Evolutionary conservation across 148 eudicot genomes (phyloP), one percentile per base, ranked within the genome.

Genomic region (Rhododendron mucronatum): DNA sequence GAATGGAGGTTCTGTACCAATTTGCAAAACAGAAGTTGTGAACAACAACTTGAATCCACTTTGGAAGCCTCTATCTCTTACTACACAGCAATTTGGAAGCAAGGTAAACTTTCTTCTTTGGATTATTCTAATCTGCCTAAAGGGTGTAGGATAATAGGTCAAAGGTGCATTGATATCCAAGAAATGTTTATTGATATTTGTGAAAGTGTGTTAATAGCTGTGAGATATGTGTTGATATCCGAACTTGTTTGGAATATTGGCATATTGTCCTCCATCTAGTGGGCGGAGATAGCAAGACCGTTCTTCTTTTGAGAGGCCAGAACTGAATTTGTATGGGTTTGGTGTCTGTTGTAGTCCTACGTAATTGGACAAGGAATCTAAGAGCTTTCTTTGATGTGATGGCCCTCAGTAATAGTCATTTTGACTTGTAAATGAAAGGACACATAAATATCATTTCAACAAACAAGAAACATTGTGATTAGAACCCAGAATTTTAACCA

Each of bases 1-100:
- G 88, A 89, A 84, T 45, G 99, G 99, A 78, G 87, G 89, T 45
- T 78, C 88, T 82, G 86, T 97, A 84, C 95, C 98, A 45, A 91
- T 97, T 85, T 95, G 95, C 91, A 97, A 95, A 93, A 94, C 99
- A 13, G 99, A 97, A 88, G 96, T 91, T 50, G 87, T 94, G 84
- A 88, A 92, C 85, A 92, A 95, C 89, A 95, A 95, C 90, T 90
- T 97, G 91, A 94, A 94, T 89, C 99, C 99, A 50, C 83, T 86
- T 39, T 97, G 98, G 98, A 95, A 91, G 91, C 98, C 95, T 16
- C 85, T 95, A 51, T 91, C 92, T 82, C 90, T 97, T 80, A 93
- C 95, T 59, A 92, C 91, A 87, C 98, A 93, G 85, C 98, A 95
- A 82, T 93, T 88, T 89, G 94, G 88, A 35, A 95, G 95, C 94